These are phyloP conservation scores for Acacia acuminata DNA, from an alignment of 306 rosid species.

Conservation along the genomic window DNA sequence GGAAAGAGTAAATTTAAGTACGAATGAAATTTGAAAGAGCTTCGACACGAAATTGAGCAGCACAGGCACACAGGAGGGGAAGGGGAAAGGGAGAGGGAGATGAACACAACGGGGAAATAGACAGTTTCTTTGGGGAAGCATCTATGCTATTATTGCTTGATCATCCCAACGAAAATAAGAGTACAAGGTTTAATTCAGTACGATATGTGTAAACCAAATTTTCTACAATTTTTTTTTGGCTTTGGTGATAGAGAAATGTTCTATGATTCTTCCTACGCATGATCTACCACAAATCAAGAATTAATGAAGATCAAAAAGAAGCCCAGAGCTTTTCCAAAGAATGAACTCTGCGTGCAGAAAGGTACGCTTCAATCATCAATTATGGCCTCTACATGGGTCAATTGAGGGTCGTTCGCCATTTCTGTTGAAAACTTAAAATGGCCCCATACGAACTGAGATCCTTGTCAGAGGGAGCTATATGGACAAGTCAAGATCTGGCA, in stretches of 20 bases:
- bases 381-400: conserved; percentile 19
- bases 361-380: conserved; percentile 14
- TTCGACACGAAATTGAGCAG: not conserved
- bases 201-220: conserved; percentile 27
- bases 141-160: conserved; percentile 37
- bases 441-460: conserved; percentile 15
- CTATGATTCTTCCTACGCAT: conserved; percentile 23
- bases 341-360: conserved; percentile 16
- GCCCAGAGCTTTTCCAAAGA: conserved; percentile 28
- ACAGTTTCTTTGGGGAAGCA: conserved; percentile 14
- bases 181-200: conserved; percentile 32
- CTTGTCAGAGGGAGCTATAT: conserved; percentile 18
- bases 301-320: conserved; percentile 24
- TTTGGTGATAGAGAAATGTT: conserved; percentile 8
- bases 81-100: not conserved
- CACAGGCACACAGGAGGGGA: not conserved
- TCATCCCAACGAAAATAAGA: conserved; percentile 27
- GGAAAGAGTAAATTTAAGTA: no score
- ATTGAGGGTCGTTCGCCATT: conserved; percentile 9
- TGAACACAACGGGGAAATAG: not conserved
- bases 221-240: not conserved
- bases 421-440: conserved; percentile 10
- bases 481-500: conserved; percentile 57
- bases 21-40: not conserved
- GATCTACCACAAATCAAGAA: conserved; percentile 34